These are phyloP conservation scores for Endothia cerciana DNA, from an alignment of 2,329 filamentous ascomycete genomes.

Conservation along the genomic window DNA sequence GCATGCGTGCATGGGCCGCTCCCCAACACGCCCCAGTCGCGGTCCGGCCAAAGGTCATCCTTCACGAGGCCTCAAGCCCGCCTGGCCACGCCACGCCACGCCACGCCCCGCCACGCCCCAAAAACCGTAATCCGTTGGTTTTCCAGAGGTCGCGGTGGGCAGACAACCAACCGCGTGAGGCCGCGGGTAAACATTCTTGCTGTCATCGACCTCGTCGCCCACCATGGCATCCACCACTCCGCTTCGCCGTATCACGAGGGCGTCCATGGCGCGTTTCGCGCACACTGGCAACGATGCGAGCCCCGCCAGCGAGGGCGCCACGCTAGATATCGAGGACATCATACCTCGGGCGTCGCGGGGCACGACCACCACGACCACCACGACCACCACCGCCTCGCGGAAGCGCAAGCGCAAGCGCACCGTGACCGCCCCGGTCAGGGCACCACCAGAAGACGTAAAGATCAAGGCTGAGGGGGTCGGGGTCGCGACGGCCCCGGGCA, in stretches of 20 bases:
- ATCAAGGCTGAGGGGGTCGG: slow-evolving; percentile 15
- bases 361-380: neutral
- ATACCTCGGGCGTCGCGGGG: slow-evolving; percentile 26
- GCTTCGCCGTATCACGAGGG: slow-evolving; percentile 53
- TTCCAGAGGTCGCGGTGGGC: neutral
- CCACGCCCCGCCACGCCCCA: neutral
- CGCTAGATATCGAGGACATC: slow-evolving; percentile 41
- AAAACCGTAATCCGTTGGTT: neutral
- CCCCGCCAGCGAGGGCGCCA: slow-evolving; percentile 32
- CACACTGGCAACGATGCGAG: slow-evolving; percentile 37
- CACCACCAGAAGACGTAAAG: neutral
- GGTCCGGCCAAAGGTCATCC: slow-evolving; percentile 16
- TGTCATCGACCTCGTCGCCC: neutral
- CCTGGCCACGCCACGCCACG: neutral
- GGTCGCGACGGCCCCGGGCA: slow-evolving; percentile 33
- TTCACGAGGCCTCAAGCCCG: neutral
- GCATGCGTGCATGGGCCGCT: too few species aligned
- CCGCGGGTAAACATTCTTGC: neutral
- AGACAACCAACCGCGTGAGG: slow-evolving; percentile 5
- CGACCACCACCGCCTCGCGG: neutral
- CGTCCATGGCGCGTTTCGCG: slow-evolving; percentile 53
- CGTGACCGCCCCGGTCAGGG: neutral
- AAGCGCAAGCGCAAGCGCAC: slow-evolving; percentile 17
- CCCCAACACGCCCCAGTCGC: too few species aligned
- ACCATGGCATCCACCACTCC: slow-evolving; percentile 30